These are phyloP conservation scores for Chaetomium sp. DNA, from an alignment of 2,329 filamentous ascomycete genomes.

Conservation along the genomic window DNA sequence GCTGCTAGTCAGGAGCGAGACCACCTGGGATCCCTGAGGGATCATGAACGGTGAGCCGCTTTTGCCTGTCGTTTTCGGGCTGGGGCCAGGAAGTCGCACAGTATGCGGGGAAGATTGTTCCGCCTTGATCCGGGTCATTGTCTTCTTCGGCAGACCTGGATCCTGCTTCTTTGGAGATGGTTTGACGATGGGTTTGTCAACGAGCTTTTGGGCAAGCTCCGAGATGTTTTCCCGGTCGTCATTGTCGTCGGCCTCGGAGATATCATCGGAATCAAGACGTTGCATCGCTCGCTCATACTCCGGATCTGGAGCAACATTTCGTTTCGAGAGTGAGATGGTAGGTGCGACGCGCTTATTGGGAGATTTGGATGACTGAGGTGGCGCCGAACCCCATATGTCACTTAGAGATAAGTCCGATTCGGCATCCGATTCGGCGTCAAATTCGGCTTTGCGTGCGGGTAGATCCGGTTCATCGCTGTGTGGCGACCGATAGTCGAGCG, in stretches of 20 bases:
- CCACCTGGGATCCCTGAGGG: constrained; percentile 33
- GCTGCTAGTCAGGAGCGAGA: constrained; percentile 31
- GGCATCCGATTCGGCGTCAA: neutral
- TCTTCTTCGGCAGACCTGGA: neutral
- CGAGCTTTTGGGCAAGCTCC: constrained; percentile 11
- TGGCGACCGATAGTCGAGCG: neutral
- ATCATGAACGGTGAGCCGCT: constrained; percentile 21
- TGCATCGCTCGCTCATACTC: constrained; percentile 42
- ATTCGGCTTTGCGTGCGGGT: neutral
- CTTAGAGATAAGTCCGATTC: constrained; percentile 27
- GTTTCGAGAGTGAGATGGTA: constrained; percentile 24
- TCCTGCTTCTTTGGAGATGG: constrained; percentile 9
- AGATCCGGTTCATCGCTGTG: neutral
- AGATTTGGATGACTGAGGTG: constrained; percentile 25
- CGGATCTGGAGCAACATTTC: constrained; percentile 25
- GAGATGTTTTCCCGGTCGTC: constrained; percentile 5
- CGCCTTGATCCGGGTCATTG: constrained; percentile 4
- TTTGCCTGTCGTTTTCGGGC: neutral
- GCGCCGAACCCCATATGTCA: constrained; percentile 36
- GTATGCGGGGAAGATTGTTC: constrained; percentile 6
- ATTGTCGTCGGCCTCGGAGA: constrained; percentile 26
- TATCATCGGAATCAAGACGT: constrained; percentile 31
- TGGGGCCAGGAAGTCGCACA: neutral
- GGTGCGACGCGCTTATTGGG: constrained; percentile 26
- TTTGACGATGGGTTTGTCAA: constrained; percentile 20